A percentile compares a stretch with the other conserved stretches of the same genome.
Conservation (phyloP, 805 yeast species). For the Candida glaebosa region DNA sequence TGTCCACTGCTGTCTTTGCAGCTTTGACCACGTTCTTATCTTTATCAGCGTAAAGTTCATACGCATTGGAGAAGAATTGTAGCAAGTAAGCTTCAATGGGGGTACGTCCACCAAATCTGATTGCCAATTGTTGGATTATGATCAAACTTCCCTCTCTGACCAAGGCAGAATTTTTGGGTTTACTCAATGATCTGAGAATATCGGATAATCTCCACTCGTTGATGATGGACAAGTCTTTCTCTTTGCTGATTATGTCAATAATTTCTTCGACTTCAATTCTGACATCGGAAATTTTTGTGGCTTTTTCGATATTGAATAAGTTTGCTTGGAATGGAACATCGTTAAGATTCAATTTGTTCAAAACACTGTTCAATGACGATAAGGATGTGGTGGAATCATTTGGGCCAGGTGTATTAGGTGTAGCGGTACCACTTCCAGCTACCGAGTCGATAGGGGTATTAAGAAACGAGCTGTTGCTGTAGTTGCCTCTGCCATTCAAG, state of each 20-base stretch:
- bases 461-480: slow-evolving; percentile 9
- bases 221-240: slow-evolving; percentile 41
- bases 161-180: slow-evolving; percentile 69
- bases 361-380: slow-evolving; percentile 66
- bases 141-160: slow-evolving; percentile 76
- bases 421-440: slow-evolving; percentile 34
- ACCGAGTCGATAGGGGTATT: slow-evolving; percentile 25
- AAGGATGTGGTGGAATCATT: slow-evolving; percentile 66
- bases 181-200: slow-evolving; percentile 60
- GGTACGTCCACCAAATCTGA: slow-evolving; percentile 60
- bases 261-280: slow-evolving; percentile 53
- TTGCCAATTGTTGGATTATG: slow-evolving; percentile 54
- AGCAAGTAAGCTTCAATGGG: slow-evolving; percentile 76
- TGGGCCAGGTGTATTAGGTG: slow-evolving; percentile 31
- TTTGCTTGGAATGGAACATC: slow-evolving; percentile 63
- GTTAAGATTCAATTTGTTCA: slow-evolving; percentile 54
- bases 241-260: slow-evolving; percentile 45
- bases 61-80: slow-evolving; percentile 57
- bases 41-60: slow-evolving; percentile 79
- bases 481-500: slow-evolving; percentile 5
- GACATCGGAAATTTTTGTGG: slow-evolving; percentile 51
- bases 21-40: slow-evolving; percentile 83
- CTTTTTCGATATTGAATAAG: slow-evolving; percentile 49
- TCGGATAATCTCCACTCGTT: slow-evolving; percentile 65
- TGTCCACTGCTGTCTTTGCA: slow-evolving; percentile 74